Percentiles rank a stretch among this genome's conserved stretches.
phyloP scores from a whole-genome alignment of 1,284 basidiomycete species.

The Cryptococcus sp. region DNA sequence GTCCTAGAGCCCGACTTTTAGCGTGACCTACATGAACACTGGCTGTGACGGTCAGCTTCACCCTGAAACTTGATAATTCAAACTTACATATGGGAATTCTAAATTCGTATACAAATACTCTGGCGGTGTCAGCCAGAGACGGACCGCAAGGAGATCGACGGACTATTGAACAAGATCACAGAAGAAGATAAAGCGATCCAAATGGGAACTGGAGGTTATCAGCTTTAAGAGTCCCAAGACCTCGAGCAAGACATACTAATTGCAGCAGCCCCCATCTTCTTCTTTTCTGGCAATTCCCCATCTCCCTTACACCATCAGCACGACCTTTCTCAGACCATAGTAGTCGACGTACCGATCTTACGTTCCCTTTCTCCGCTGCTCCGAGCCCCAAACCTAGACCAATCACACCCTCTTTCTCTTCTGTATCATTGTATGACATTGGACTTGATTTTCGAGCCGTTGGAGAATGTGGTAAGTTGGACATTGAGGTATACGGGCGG shows the following conservation, averaged over 20 bases:
- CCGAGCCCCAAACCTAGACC: neutral
- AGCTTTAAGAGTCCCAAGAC: neutral
- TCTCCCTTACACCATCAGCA: neutral
- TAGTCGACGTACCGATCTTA: neutral
- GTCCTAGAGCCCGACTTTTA: neutral
- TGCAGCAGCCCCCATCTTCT: slow-evolving; percentile 14
- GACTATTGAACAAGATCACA: slow-evolving; percentile 92
- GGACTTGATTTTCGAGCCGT: neutral
- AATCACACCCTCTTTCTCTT: neutral
- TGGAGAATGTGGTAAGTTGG: neutral
- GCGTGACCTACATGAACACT: slow-evolving; percentile 39
- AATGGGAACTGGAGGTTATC: slow-evolving; percentile 36
- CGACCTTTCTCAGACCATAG: too few relatives aligned
- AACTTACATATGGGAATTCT: slow-evolving; percentile 61
- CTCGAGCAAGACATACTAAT: slow-evolving; percentile 22
- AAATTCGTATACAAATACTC: slow-evolving; percentile 77
- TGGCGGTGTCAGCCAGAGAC: slow-evolving; percentile 7
- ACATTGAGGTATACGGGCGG: neutral
- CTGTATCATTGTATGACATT: neutral
- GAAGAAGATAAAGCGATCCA: slow-evolving; percentile 78
- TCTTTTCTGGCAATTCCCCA: too few relatives aligned
- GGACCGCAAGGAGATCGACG: slow-evolving; percentile 1
- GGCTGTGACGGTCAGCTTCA: slow-evolving; percentile 28
- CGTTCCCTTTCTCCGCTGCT: neutral
- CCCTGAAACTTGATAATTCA: neutral